phyloP scores from a whole-genome alignment of 75 land plant species.

The Pinus albicaulis region DNA sequence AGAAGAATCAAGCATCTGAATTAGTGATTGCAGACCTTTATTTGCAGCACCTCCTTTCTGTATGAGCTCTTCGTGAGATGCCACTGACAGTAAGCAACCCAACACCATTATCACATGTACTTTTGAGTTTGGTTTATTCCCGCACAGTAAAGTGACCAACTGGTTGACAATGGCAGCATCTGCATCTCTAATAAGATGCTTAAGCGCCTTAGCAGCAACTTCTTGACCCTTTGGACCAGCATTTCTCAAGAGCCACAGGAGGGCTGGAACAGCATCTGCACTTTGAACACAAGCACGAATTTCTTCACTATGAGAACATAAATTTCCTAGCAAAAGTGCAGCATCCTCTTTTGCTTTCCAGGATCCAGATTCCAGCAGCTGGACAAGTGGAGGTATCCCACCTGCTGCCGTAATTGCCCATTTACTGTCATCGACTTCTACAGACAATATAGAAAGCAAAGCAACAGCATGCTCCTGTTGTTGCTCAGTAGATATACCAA shows the following conservation, averaged over 20 bases:
- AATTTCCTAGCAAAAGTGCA: conserved; percentile 44
- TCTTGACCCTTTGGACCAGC: conserved; percentile 78
- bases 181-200: conserved; percentile 54
- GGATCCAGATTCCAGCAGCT: conserved; percentile 49
- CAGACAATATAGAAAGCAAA: conserved; percentile 63
- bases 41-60: conserved; percentile 63
- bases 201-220: conserved; percentile 56
- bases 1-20: conserved; percentile 55
- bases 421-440: conserved; percentile 85
- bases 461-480: conserved; percentile 91
- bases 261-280: conserved; percentile 59
- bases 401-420: conserved; percentile 89
- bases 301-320: conserved; percentile 52
- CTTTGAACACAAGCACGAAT: conserved; percentile 30
- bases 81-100: conserved; percentile 71
- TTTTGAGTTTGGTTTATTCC: conserved; percentile 59
- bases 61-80: conserved; percentile 63
- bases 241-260: conserved; percentile 84
- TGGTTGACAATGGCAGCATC: conserved; percentile 70
- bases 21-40: conserved; percentile 65
- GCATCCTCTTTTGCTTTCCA: conserved; percentile 52
- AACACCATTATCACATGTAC: conserved; percentile 56
- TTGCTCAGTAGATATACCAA: conserved; percentile 84
- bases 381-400: conserved; percentile 56
- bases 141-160: conserved; percentile 49